phyloP scores from a whole-genome alignment of 179 eudicot genomes.

The Silene vulgaris region DNA sequence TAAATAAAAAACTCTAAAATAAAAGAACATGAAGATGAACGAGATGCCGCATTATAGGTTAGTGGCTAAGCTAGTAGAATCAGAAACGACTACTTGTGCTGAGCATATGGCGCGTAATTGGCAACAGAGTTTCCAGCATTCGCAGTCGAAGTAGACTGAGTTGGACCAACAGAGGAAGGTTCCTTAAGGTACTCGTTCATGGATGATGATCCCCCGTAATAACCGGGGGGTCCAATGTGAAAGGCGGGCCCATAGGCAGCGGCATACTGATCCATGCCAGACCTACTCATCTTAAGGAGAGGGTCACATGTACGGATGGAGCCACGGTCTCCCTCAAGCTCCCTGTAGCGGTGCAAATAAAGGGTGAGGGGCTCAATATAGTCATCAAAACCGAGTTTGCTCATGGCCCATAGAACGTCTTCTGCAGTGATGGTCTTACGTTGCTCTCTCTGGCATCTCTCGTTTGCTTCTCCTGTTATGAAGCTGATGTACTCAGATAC shows the following conservation, averaged over 20 bases:
- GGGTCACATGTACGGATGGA: constrained; percentile 47
- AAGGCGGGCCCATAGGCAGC: constrained; percentile 30
- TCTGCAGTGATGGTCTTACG: constrained; percentile 77
- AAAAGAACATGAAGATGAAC: too few species aligned
- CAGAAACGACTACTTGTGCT: constrained; percentile 22
- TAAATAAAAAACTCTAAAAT: too few species aligned
- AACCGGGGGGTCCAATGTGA: constrained; percentile 34
- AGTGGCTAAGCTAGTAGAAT: too few species aligned
- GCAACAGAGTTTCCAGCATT: constrained; percentile 17
- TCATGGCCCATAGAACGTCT: constrained; percentile 46
- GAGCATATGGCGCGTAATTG: constrained; percentile 33
- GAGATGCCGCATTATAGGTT: too few species aligned
- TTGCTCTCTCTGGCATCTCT: constrained; percentile 78
- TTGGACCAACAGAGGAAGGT: constrained; percentile 16
- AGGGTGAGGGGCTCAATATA: constrained; percentile 75
- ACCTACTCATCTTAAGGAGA: constrained; percentile 30
- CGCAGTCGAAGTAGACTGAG: constrained; percentile 15
- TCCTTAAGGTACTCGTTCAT: constrained; percentile 37
- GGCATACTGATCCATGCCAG: constrained; percentile 34
- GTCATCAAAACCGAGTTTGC: constrained; percentile 65
- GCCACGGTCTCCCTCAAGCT: constrained; percentile 70
- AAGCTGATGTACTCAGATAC: constrained; percentile 55
- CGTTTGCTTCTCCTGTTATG: constrained; percentile 49
- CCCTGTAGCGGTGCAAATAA: constrained; percentile 68
- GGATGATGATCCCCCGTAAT: constrained; percentile 32